Evolutionary conservation across 1,284 basidiomycete genomes (phyloP).

Genomic region (Ganoderma boninense): DNA sequence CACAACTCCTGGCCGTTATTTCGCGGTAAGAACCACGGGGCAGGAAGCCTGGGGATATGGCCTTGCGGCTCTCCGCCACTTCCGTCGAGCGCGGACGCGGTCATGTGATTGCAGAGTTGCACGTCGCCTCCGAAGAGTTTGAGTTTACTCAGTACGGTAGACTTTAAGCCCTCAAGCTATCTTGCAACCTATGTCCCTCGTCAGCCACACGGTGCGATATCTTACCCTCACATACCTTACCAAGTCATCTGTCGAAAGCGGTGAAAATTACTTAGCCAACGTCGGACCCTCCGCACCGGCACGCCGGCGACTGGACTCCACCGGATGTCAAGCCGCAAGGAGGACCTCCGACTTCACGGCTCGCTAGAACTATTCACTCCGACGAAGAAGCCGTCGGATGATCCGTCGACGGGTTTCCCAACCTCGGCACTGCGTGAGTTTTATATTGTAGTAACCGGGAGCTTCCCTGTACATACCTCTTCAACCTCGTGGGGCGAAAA

Average conservation of each 20-base stretch:
- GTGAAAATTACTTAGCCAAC: not conserved
- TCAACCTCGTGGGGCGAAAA: no score
- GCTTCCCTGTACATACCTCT: no score
- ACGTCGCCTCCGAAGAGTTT: not conserved
- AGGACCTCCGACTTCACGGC: not conserved
- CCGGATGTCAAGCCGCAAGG: no score
- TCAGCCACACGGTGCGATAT: not conserved
- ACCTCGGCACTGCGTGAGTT: not conserved
- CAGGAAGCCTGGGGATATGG: not conserved
- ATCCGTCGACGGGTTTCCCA: not conserved
- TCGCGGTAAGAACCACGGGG: not conserved
- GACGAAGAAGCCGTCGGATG: not conserved
- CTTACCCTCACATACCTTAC: not conserved
- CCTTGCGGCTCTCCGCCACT: conserved; percentile 1
- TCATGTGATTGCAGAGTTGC: not conserved
- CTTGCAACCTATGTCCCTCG: not conserved
- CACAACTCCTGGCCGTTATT: not conserved
- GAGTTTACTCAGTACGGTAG: no score
- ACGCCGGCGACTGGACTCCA: no score
- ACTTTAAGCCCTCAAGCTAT: no score
- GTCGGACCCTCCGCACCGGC: no score
- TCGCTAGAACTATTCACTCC: not conserved
- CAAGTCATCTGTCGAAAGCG: not conserved
- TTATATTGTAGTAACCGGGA: no score
- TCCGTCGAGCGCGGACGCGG: not conserved